Conservation (phyloP, 164 flowering plant species). For the Paratinospora sagittata region DNA sequence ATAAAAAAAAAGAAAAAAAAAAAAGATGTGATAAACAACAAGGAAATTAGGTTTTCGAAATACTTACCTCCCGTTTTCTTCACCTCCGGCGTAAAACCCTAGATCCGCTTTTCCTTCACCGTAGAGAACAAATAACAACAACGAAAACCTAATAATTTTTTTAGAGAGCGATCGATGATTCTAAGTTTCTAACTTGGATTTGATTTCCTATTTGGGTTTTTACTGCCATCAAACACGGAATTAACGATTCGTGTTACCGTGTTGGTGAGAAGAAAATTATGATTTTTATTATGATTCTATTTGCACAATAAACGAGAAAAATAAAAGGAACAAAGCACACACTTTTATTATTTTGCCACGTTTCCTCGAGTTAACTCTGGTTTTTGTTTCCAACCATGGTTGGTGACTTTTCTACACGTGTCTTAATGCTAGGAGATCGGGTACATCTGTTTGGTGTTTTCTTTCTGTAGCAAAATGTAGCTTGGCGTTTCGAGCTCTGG, state of each 20-base stretch:
- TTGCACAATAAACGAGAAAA: too few relatives aligned
- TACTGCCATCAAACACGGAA: background rate
- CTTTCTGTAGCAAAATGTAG: background rate
- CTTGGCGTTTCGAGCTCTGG: background rate
- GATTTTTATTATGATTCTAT: too few relatives aligned
- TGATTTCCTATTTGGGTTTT: background rate
- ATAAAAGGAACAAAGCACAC: too few relatives aligned
- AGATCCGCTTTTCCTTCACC: conserved; percentile 5
- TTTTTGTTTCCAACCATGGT: background rate
- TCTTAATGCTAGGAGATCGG: background rate
- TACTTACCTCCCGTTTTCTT: conserved; percentile 4
- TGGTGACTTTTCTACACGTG: background rate
- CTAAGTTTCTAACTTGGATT: background rate
- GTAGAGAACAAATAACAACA: background rate
- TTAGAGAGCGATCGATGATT: background rate
- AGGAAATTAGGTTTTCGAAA: conserved; percentile 3
- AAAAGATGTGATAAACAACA: background rate
- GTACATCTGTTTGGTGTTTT: background rate
- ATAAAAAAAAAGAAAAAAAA: background rate
- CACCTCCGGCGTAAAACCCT: background rate
- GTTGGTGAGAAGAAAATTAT: too few relatives aligned
- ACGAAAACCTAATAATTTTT: background rate
- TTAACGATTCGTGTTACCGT: background rate
- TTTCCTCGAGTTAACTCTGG: too few relatives aligned
- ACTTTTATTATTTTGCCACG: too few relatives aligned